These are phyloP conservation scores for Aschersonia sp. DNA, from an alignment of 2,329 filamentous ascomycete species.

Conservation along the genomic window DNA sequence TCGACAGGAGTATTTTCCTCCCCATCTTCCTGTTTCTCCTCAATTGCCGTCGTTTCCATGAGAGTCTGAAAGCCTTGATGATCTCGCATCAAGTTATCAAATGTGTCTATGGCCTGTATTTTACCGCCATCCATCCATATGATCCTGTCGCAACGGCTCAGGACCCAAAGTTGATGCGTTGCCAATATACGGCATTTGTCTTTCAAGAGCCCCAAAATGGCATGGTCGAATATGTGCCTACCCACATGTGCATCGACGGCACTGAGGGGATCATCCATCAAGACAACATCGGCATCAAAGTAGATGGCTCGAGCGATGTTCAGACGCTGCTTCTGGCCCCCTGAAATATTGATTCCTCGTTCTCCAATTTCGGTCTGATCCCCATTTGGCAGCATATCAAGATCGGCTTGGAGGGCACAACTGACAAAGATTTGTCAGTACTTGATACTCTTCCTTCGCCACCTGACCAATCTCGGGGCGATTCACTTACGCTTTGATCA, in stretches of 20 bases:
- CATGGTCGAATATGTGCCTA: constrained; percentile 77
- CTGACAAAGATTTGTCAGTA: constrained; percentile 16
- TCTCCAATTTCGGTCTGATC: constrained; percentile 91
- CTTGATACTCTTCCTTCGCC: neutral
- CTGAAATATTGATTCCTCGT: constrained; percentile 86
- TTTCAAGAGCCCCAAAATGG: constrained; percentile 76
- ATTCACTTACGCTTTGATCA: constrained; percentile 55
- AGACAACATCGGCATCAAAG: constrained; percentile 51
- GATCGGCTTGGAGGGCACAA: constrained; percentile 70
- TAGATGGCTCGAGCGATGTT: constrained; percentile 80
- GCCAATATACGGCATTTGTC: constrained; percentile 84
- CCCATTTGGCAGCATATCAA: constrained; percentile 84
- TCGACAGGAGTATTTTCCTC: constrained; percentile 26
- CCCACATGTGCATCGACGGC: constrained; percentile 59
- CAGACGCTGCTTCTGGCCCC: constrained; percentile 86
- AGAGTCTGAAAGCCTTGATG: constrained; percentile 67
- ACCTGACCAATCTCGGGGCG: neutral
- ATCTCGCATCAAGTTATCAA: constrained; percentile 69
- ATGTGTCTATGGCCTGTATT: constrained; percentile 78
- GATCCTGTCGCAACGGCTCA: constrained; percentile 80
- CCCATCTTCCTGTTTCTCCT: constrained; percentile 41
- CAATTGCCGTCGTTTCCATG: constrained; percentile 71
- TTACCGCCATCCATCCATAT: constrained; percentile 83
- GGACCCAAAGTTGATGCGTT: constrained; percentile 88
- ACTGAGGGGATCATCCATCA: constrained; percentile 56